These are phyloP conservation scores for Sarocladiaceae sp. DNA, from an alignment of 2,329 filamentous ascomycete species.

Conservation along the genomic window DNA sequence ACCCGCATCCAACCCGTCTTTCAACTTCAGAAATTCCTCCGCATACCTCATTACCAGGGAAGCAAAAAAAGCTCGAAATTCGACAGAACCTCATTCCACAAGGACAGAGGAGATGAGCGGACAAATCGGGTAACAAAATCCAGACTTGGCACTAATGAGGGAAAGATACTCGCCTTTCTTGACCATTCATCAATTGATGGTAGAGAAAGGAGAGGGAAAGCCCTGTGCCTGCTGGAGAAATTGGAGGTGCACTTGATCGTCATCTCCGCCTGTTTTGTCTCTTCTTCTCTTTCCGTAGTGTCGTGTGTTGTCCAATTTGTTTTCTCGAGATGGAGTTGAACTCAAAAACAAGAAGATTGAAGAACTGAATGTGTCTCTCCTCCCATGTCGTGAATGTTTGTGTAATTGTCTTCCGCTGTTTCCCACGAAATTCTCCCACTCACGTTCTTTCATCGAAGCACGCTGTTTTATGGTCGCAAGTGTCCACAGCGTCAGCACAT, in stretches of 20 bases:
- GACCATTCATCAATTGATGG: not conserved
- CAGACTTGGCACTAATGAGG: slow-evolving; percentile 80
- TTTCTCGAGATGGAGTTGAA: slow-evolving; percentile 1
- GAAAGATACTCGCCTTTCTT: slow-evolving; percentile 81
- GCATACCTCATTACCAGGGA: too few species aligned
- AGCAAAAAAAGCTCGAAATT: too few species aligned
- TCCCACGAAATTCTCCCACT: too few species aligned
- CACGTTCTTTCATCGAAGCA: too few species aligned
- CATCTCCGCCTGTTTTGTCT: slow-evolving; percentile 50
- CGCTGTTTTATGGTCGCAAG: too few species aligned
- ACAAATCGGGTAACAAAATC: slow-evolving; percentile 41
- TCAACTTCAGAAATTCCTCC: too few species aligned
- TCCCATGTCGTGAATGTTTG: too few species aligned
- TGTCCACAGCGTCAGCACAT: too few species aligned
- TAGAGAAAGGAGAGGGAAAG: slow-evolving; percentile 71
- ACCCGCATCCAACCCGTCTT: too few species aligned
- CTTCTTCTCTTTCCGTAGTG: too few species aligned
- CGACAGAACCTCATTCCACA: slow-evolving; percentile 15
- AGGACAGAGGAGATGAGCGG: too few species aligned
- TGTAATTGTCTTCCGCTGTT: too few species aligned
- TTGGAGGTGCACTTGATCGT: slow-evolving; percentile 81
- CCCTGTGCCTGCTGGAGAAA: slow-evolving; percentile 75
- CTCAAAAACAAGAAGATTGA: slow-evolving; percentile 6
- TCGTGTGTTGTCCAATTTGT: not conserved
- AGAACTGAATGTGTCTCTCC: slow-evolving; percentile 4